Base-by-base conservation (phyloP, 208 protist species). In the Wallacemonas sp. region DNA sequence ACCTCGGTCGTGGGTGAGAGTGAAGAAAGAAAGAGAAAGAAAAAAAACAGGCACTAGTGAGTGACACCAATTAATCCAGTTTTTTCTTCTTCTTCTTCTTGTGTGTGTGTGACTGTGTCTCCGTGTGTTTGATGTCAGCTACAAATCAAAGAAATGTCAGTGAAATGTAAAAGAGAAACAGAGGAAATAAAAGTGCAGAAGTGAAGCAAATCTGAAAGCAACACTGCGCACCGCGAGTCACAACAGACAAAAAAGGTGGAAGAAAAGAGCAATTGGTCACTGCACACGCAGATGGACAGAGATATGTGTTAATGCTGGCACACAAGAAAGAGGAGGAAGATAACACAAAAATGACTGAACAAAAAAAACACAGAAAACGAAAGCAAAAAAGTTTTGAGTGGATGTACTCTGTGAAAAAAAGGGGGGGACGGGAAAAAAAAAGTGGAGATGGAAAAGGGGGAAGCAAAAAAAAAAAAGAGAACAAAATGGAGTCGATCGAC, bases 351-450 rank as follows among this genome's bases (percentile, higher is more conserved):
- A n/a, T n/a, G n/a, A n/a, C n/a, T n/a, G n/a, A n/a, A n/a, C n/a
- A 52, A 52, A 62, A 36, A 5, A 43, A 44, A 58, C 30, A 3
- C 1, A 41, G 52, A 56, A 43, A 70, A 63, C 43, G 24, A 34
- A 57, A 33, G 16, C 24, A 55, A 62, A 30, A 17, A 43, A 48
- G 6, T 6, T 62, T 32, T 19, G 1, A 47, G 41, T 47, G 36
- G 16, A 41, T 41, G 36, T 41, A 41, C 36, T 41, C 36, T 8
- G 9, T 41, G 36, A 41, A 41, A 41, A 0, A 16, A 0, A 41
- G 41, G 5, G 17, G 21, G 5, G n/a, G 3, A 47, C 11, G 21
- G 16, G 21, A 21, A 47, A 47, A 47, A 47, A 47, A n/a, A 47
- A 30, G 11, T 16, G n/a, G n/a, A n/a, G n/a, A n/a, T n/a, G n/a